Base-by-base conservation (phyloP, 805 yeast species). In the Saturnispora quitensis region DNA sequence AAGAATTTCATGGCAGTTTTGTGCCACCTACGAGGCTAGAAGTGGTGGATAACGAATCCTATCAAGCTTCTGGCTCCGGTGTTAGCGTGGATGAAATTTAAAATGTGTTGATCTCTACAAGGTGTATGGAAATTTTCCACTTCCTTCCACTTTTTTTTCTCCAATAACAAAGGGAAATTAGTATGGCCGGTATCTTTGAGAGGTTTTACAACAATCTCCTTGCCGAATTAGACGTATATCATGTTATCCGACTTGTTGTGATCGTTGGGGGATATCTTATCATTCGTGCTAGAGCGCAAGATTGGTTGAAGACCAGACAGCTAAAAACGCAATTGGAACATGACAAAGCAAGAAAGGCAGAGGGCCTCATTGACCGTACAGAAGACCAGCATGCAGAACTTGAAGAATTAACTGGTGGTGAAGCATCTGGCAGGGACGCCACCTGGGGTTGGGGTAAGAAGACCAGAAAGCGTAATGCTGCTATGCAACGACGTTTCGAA, bases 381-480 rank as follows among this genome's bases (percentile, higher is more conserved):
- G 68, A 68, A 22, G 64, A 59, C 6, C 64, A 65, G 43, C 71
- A 47, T 5, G 56, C 53, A 24, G 51, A 48, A 18, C 50, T 56
- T 24, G 60, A 58, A 24, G 52, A 34, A 25, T 20, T 25, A 45
- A 47, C 51, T 28, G 15, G 33, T 17, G 55, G 25, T 27, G 53
- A 40, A 20, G 38, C 47, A 9, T 22, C 28, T 1, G 60, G 64
- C 31, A 65, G 71, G 46, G 80, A 80, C 35, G 62, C 69, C 38
- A 56, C 73, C 5, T 85, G 85, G 72, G 91, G 93, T 28, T 85
- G 89, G 89, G 93, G 93, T 51, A 86, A 85, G 64, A 75, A 75
- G 61, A 84, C 90, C 5, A 77, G 90, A 70, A 71, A 72, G 56
- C 73, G 72, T 53, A 79, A 78, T 42, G 76, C 78, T 64, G 70